Base-by-base conservation (phyloP, 208 protist genomes). In the Blastocrithidia nonstop region DNA sequence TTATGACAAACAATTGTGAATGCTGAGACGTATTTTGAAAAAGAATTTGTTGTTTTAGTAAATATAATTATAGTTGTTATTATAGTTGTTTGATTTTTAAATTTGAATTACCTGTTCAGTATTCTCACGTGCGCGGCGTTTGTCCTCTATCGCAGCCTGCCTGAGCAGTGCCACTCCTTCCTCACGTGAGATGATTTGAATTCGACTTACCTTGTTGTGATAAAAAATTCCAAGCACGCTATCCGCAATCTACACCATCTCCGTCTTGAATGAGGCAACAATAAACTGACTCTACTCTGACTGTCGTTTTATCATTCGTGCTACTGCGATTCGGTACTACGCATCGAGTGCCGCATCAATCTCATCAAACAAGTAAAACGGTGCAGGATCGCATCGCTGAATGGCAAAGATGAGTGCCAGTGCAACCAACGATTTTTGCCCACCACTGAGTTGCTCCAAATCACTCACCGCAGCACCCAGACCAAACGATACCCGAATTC, bases 351-450 rank as follows among this genome's bases (percentile, higher is more conserved):
- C 94, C 8, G 96, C 86, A 57, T 99, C 98, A 47, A 99, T 98
- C 72, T 99, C 98, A 61, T 99, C 98, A 50, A 99, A 98, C 3
- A 99, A 61, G 62, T 99, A 99, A 61, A 99, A 99, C 17, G 97
- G 97, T 0, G 96, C 97, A 4, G 97, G 96, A 51, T 99, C 96
- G 53, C 82, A 96, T 23, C 89, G 71, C 65, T 99, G 98, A 50
- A 99, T 99, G 15, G 98, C 96, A 62, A 99, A 99, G 50, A 99
- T 98, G 15, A 99, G 69, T 6, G 93, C 75, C n/a, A 99, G 73
- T 0, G 98, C 96, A 4, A 99, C 95, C 6, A 99, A 64, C 25
- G 97, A 97, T 63, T 98, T 98, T 68, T 99, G 96, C 7, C 96
- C 97, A 43, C 96, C 96, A 42, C 89, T 97, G 22, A 99, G 72